These are phyloP conservation scores for Calonectria pteridis DNA, from an alignment of 2,329 filamentous ascomycete genomes.

Conservation along the genomic window DNA sequence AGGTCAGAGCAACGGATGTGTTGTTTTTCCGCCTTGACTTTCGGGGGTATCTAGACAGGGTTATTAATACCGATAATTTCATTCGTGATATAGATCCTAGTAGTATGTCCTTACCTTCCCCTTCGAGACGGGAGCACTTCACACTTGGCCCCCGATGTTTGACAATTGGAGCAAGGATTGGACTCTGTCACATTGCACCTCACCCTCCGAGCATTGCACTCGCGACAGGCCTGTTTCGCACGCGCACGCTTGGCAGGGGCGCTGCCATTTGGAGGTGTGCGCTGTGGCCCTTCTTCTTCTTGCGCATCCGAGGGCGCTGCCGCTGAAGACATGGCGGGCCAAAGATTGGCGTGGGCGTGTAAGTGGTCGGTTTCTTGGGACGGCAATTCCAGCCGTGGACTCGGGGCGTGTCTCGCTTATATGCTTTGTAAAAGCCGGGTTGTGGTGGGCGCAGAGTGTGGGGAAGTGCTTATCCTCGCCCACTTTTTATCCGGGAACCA, in stretches of 20 bases:
- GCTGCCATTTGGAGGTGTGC: slow-evolving; percentile 6
- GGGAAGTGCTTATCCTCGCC: slow-evolving; percentile 5
- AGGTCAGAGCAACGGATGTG: background rate
- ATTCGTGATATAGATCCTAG: background rate
- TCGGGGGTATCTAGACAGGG: slow-evolving; percentile 39
- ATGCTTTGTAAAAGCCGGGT: slow-evolving; percentile 29
- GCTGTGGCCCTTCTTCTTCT: slow-evolving; percentile 13
- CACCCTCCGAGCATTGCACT: slow-evolving; percentile 51
- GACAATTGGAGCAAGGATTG: slow-evolving; percentile 51
- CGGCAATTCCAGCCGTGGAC: background rate
- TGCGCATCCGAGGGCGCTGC: slow-evolving; percentile 2
- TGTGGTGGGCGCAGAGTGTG: background rate
- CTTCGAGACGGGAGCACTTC: slow-evolving; percentile 51
- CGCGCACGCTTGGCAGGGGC: slow-evolving; percentile 49
- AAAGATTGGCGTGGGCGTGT: slow-evolving; percentile 2
- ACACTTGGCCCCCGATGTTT: slow-evolving; percentile 41
- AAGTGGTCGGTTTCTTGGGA: slow-evolving; percentile 23
- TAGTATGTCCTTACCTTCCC: slow-evolving; percentile 44
- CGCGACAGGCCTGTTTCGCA: slow-evolving; percentile 51
- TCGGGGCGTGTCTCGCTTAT: slow-evolving; percentile 24
- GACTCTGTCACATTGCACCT: slow-evolving; percentile 52
- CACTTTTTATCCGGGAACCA: slow-evolving; percentile 22
- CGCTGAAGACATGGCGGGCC: slow-evolving; percentile 18
- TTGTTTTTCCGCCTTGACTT: slow-evolving; percentile 33
- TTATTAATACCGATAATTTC: background rate